Conservation (phyloP, 805 yeast species). For the Starmera quercuum region DNA sequence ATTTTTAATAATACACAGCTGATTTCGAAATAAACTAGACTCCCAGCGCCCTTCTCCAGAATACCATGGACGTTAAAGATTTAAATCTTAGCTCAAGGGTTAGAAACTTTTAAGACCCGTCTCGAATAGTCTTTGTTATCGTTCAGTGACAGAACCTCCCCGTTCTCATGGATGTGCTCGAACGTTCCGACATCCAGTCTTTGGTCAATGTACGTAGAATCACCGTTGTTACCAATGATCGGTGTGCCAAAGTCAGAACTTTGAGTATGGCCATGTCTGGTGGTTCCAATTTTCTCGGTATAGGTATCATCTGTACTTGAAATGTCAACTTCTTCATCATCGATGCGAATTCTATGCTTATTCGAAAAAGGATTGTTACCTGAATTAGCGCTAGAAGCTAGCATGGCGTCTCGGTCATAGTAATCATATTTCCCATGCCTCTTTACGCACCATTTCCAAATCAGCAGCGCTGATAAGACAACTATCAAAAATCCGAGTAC, state of each 20-base stretch:
- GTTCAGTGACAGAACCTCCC: slow-evolving; percentile 26
- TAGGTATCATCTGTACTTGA: slow-evolving; percentile 8
- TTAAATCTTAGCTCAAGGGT: slow-evolving; percentile 27
- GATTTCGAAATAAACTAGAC: too few relatives aligned
- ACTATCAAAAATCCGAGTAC: slow-evolving; percentile 43
- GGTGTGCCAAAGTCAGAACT: slow-evolving; percentile 10
- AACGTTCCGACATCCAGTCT: slow-evolving; percentile 27
- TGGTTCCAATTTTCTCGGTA: not conserved
- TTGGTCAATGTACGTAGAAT: slow-evolving; percentile 28
- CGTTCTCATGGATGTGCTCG: slow-evolving; percentile 18
- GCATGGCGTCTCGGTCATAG: slow-evolving; percentile 4
- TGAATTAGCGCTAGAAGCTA: too few relatives aligned
- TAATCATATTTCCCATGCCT: slow-evolving; percentile 1
- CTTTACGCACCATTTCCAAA: slow-evolving; percentile 9
- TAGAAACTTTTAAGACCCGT: slow-evolving; percentile 36
- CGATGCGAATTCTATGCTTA: slow-evolving; percentile 9
- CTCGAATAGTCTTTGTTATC: slow-evolving; percentile 44
- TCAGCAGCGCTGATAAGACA: slow-evolving; percentile 32
- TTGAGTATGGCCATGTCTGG: not conserved
- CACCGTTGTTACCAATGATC: slow-evolving; percentile 16
- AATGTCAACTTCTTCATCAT: slow-evolving; percentile 15
- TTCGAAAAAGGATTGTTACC: not conserved
- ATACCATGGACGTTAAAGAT: not conserved
- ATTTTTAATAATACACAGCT: too few relatives aligned
- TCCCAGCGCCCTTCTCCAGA: too few relatives aligned